Conservation (phyloP, 169 alveolate species). For the Plasmodium sp. region DNA sequence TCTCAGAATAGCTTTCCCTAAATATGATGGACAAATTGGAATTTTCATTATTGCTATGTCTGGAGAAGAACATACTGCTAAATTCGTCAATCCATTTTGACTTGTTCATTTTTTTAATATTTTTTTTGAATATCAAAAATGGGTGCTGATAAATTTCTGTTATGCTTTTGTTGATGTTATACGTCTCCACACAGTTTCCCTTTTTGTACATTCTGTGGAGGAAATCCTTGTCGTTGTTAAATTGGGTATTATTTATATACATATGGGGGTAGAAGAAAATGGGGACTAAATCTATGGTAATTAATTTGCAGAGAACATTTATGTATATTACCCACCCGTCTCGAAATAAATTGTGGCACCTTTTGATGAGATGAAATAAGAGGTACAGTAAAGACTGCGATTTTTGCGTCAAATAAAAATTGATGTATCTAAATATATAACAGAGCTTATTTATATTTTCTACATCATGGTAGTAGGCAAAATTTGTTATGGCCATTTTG, state of each 20-base stretch:
- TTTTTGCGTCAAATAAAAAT: constrained; percentile 70
- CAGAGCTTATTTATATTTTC: constrained; percentile 44
- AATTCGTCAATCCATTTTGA: constrained; percentile 75
- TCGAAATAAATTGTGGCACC: constrained; percentile 56
- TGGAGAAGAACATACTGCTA: constrained; percentile 63
- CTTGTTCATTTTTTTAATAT: constrained; percentile 57
- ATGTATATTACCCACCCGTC: constrained; percentile 66
- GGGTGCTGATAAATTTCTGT: constrained; percentile 70
- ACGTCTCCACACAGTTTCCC: constrained; percentile 68
- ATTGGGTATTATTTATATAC: constrained; percentile 43
- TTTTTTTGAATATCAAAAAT: constrained; percentile 47
- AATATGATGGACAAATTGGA: constrained; percentile 34
- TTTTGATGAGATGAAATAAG: constrained; percentile 58
- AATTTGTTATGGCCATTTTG: constrained; percentile 58
- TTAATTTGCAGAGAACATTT: constrained; percentile 39
- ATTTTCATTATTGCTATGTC: constrained; percentile 53
- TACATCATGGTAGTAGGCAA: constrained; percentile 53
- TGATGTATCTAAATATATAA: constrained; percentile 57
- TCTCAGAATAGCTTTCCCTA: constrained; percentile 28
- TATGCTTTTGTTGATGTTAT: constrained; percentile 45
- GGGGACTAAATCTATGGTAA: constrained; percentile 54
- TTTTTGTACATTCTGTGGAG: constrained; percentile 20
- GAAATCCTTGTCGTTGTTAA: constrained; percentile 50
- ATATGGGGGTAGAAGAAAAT: constrained; percentile 57
- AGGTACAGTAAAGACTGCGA: constrained; percentile 61